Base-by-base conservation (phyloP, 192 early-diverging fungal genomes). In the Piromyces sp. region DNA sequence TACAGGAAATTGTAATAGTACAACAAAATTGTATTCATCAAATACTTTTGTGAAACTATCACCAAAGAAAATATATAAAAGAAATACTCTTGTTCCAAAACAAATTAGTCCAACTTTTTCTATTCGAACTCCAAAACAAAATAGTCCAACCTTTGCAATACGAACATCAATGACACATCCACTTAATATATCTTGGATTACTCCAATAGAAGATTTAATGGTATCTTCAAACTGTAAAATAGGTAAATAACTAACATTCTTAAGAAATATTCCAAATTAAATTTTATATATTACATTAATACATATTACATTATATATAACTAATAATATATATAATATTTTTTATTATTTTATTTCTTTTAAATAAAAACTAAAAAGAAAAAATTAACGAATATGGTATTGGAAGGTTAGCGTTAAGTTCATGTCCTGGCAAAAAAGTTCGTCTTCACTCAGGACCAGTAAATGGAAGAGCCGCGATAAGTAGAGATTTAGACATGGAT, bases 341-440 rank as follows among this genome's bases (percentile, higher is more conserved):
- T n/a, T n/a, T n/a, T n/a, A n/a, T n/a, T n/a, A n/a, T n/a, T n/a
- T n/a, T n/a, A n/a, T n/a, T n/a, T n/a, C n/a, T n/a, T n/a, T n/a
- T n/a, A n/a, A n/a, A n/a, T n/a, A n/a, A n/a, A n/a, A n/a, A n/a
- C n/a, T n/a, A n/a, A n/a, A n/a, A 22, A 68, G 26, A 68, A 68
- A 26, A n/a, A 68, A n/a, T 68, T n/a, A 68, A 68, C 6, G 17
- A 51, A 5, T 51, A 22, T 68, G 26, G 51, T 26, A 68, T 68
- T 86, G 94, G 93, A 7, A 94, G 94, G 80, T 81, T 94, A 30
- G 91, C 89, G 9, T 84, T 94, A 30, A 90, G 88, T 38, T 91
- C 89, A 5, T 94, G 93, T 84, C 94, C 94, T 1, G 94, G 94
- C n/a, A 94, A 94, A 84, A 93, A 94, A 81, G 93, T 94, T 7